Base-by-base conservation (phyloP, 306 rosid genomes). In the Oemleria cerasiformis region DNA sequence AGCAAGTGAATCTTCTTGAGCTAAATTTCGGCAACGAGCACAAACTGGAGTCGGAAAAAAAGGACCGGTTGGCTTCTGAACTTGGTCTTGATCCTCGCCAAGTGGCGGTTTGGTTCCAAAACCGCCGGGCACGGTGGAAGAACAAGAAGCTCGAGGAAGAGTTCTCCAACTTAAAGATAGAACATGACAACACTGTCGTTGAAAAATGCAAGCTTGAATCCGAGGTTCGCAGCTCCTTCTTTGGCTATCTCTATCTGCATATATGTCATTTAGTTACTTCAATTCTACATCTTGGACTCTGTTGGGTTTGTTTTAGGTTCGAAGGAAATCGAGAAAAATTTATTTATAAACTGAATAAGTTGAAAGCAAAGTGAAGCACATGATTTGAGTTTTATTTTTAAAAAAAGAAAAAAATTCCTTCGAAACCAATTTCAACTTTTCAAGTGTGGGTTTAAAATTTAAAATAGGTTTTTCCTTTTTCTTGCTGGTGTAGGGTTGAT, bases 81-180 rank as follows among this genome's bases (percentile, higher is more conserved):
- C 88, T 95, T 5, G 92, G 97, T 16, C 83, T 95, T 20, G 99
- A 95, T 68, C 96, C 99, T 0, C 84, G 99, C 2, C 97, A 91
- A 60, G 99, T 95, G 2, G 96, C 99, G 0, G 96, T 95, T 8
- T 95, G 99, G 99, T 95, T 95, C 20, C 99, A 95, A 58, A 95
- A 95, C 75, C 85, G 99, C 14, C 79, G 97, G 73, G 97, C 96
- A 4, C 90, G 97, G 0, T 95, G 99, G 99, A 95, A 86, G 99
- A 95, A 83, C 87, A 89, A 89, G 78, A 95, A 89, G 69, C 51
- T 95, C 45, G 97, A 95, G 73, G 90, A 91, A 56, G 96, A 88
- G 73, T 91, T 85, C 86, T 82, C 91, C 3, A 77, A 0, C 65
- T 84, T 95, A 14, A 88, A 88, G 71, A 86, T 80, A 77, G 5